These are phyloP conservation scores for Glarea lozoyensis DNA, from an alignment of 495 filamentous ascomycete genomes.

Conservation along the genomic window DNA sequence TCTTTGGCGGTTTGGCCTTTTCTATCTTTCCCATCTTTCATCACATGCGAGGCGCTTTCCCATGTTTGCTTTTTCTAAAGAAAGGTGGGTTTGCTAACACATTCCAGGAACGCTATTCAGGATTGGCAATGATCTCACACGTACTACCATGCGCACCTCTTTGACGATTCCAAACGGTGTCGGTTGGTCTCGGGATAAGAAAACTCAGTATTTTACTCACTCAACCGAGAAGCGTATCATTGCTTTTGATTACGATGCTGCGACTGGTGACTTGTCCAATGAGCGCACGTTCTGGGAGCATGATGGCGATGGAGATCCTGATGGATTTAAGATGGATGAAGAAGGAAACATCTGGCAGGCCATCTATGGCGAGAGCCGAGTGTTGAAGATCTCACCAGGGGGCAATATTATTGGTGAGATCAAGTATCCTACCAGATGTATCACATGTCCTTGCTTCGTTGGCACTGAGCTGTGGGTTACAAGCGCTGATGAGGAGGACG, in stretches of 20 bases:
- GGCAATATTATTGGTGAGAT: constrained; percentile 61
- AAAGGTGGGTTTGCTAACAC: neutral
- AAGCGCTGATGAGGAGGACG: constrained; percentile 47
- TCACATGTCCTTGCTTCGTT: constrained; percentile 66
- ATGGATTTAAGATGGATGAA: constrained; percentile 65
- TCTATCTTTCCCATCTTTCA: no score
- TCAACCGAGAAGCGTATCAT: constrained; percentile 62
- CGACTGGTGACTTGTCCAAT: constrained; percentile 54
- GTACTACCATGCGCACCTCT: constrained; percentile 18
- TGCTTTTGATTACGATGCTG: constrained; percentile 63
- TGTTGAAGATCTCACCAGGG: constrained; percentile 56
- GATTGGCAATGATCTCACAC: constrained; percentile 18
- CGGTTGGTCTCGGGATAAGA: constrained; percentile 59
- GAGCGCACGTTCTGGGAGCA: constrained; percentile 58
- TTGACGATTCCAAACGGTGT: constrained; percentile 85
- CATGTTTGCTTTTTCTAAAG: no score
- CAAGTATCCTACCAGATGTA: constrained; percentile 54
- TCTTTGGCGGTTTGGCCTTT: no score
- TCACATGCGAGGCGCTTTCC: no score
- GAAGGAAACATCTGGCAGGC: constrained; percentile 71
- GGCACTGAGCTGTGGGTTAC: constrained; percentile 71
- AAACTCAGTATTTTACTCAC: constrained; percentile 79
- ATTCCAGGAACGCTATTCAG: constrained; percentile 19
- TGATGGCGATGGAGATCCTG: constrained; percentile 54
- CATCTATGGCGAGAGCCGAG: constrained; percentile 60